Conservation (phyloP, 2,329 filamentous ascomycete species). For the Thyridium curvatum region DNA sequence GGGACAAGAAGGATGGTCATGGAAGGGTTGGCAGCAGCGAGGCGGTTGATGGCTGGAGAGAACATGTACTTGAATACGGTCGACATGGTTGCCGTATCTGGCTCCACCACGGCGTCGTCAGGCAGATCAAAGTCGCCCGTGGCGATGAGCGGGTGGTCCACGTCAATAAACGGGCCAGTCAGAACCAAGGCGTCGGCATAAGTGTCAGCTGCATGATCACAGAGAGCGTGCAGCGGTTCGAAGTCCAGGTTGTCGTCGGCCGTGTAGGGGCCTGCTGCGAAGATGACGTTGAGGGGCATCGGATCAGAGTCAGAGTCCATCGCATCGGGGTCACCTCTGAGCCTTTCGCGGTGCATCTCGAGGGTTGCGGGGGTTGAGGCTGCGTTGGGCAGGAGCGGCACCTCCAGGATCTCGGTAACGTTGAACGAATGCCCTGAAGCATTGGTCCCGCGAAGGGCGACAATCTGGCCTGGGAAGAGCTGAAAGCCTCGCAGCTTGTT, state of each 20-base stretch:
- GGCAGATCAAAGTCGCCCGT: constrained; percentile 73
- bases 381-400: constrained; percentile 69
- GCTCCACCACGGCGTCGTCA: constrained; percentile 58
- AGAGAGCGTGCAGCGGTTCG: constrained; percentile 77
- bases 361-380: constrained; percentile 63
- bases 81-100: constrained; percentile 71
- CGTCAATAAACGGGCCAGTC: constrained; percentile 82
- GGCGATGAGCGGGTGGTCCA: constrained; percentile 83
- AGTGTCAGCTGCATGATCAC: constrained; percentile 66
- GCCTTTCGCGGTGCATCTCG: constrained; percentile 60
- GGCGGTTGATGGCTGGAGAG: constrained; percentile 63
- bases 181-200: constrained; percentile 76
- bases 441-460: constrained; percentile 81
- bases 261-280: constrained; percentile 85
- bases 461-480: constrained; percentile 92
- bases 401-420: constrained; percentile 67
- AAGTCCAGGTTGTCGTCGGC: constrained; percentile 89
- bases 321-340: constrained; percentile 54
- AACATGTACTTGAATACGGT: constrained; percentile 82
- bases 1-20: constrained; percentile 80
- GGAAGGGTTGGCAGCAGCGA: constrained; percentile 63
- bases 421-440: constrained; percentile 78
- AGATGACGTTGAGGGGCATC: constrained; percentile 67
- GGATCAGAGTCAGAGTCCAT: constrained; percentile 54
- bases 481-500: constrained; percentile 62